phyloP scores from a whole-genome alignment of 2,329 filamentous ascomycete genomes.

The Monilinia laxa region DNA sequence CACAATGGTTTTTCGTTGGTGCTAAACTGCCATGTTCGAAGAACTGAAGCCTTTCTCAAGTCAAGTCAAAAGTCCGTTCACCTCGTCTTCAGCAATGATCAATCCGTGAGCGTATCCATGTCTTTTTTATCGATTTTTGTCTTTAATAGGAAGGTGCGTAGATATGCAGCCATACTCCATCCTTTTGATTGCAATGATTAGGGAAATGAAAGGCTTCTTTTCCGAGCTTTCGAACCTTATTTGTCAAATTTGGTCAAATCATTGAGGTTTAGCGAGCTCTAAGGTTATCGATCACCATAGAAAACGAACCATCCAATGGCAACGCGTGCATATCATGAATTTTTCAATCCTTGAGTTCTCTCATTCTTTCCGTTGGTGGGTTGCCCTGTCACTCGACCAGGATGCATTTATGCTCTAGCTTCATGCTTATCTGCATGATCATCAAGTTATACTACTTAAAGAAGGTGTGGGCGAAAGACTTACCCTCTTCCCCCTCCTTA shows the following conservation, averaged over 20 bases:
- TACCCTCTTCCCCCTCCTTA: background rate
- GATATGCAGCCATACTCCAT: background rate
- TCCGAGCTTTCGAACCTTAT: background rate
- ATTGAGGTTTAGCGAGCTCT: background rate
- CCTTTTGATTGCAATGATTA: no score
- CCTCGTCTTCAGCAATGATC: background rate
- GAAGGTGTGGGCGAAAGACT: background rate
- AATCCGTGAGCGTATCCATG: background rate
- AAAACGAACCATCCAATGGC: background rate
- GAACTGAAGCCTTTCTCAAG: background rate
- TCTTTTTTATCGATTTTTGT: background rate
- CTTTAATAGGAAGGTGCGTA: conserved; percentile 15
- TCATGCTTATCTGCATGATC: conserved; percentile 11
- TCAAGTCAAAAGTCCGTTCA: background rate
- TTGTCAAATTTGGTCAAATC: background rate
- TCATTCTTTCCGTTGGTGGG: conserved; percentile 7
- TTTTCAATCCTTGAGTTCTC: background rate
- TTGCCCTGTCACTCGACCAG: background rate
- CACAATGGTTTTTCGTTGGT: background rate
- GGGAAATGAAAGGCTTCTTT: background rate
- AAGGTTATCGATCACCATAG: background rate
- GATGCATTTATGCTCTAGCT: background rate
- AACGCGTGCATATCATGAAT: background rate
- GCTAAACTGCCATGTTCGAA: background rate
- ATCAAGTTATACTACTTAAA: conserved; percentile 14